phyloP scores from a whole-genome alignment of 768 basidiomycete species.

The Russula virescens region DNA sequence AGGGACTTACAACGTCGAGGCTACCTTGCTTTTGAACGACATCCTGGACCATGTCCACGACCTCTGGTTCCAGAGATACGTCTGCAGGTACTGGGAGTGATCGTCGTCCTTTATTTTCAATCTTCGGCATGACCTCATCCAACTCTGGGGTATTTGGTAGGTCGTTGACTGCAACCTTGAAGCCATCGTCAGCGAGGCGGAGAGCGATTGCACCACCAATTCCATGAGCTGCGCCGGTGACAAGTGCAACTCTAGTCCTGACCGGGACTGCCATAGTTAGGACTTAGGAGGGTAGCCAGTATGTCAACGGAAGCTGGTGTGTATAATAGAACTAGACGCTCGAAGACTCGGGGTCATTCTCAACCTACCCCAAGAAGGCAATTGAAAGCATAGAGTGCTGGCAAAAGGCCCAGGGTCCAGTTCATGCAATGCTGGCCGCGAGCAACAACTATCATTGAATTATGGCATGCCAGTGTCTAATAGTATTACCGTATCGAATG shows the following conservation, averaged over 20 bases:
- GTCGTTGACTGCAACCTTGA: slow-evolving; percentile 24
- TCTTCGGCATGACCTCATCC: slow-evolving; percentile 1
- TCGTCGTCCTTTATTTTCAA: slow-evolving; percentile 13
- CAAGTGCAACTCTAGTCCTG: slow-evolving; percentile 22
- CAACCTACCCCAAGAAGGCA: no score
- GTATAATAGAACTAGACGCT: background rate
- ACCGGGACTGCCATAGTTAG: background rate
- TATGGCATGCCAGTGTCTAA: no score
- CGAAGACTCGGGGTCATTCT: no score
- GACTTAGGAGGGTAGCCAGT: background rate
- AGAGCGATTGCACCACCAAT: slow-evolving; percentile 26
- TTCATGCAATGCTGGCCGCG: background rate
- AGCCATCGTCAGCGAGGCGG: slow-evolving; percentile 25
- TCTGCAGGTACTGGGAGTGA: slow-evolving; percentile 14
- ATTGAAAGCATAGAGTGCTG: no score
- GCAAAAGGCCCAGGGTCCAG: background rate
- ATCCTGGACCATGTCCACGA: slow-evolving; percentile 2
- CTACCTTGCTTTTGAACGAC: slow-evolving; percentile 16
- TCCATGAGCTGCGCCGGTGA: slow-evolving; percentile 26
- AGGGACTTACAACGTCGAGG: slow-evolving; percentile 16
- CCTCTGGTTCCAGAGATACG: slow-evolving; percentile 15
- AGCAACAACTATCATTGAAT: background rate
- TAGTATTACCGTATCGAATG: no score
- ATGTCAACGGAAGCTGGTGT: background rate
- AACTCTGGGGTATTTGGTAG: slow-evolving; percentile 1